A percentile compares a stretch with the other conserved stretches of the same genome.
phyloP scores from a whole-genome alignment of 352 stramenopile species.

The Phytophthora pseudosyringae region DNA sequence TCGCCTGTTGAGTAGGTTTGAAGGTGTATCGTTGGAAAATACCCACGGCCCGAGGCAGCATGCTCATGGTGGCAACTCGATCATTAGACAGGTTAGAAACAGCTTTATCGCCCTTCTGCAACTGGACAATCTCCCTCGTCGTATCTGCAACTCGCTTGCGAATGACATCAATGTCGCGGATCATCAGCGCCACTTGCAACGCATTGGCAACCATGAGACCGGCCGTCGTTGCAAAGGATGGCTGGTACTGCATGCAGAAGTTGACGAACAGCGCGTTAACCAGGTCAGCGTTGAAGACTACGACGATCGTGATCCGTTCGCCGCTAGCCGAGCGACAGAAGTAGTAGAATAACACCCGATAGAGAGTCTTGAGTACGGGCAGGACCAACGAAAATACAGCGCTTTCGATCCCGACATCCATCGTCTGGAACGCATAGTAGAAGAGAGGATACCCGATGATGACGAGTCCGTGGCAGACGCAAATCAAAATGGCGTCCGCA shows the following conservation, averaged over 20 bases:
- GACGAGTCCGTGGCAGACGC: constrained; percentile 12
- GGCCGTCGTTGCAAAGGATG: constrained; percentile 9
- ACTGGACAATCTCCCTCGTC: background rate
- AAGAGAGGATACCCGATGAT: constrained; percentile 32
- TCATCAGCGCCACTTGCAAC: constrained; percentile 8
- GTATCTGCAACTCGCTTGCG: constrained; percentile 13
- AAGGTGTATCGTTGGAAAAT: constrained; percentile 12
- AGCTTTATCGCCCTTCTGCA: constrained; percentile 7
- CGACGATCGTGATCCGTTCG: constrained; percentile 26
- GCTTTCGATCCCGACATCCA: constrained; percentile 3
- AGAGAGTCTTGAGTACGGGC: constrained; percentile 7
- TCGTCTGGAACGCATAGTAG: constrained; percentile 24
- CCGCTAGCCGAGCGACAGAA: constrained; percentile 23
- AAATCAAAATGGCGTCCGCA: constrained; percentile 18
- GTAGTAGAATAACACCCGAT: constrained; percentile 22
- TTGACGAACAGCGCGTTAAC: constrained; percentile 40
- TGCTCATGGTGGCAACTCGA: constrained; percentile 3
- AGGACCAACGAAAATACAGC: constrained; percentile 10
- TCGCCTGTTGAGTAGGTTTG: background rate
- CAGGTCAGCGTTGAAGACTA: constrained; percentile 43
- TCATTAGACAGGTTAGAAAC: background rate
- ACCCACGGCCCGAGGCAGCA: constrained; percentile 10
- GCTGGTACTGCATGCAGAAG: constrained; percentile 40
- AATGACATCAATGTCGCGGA: constrained; percentile 15
- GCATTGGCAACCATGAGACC: constrained; percentile 8